phyloP scores from a whole-genome alignment of 2,329 filamentous ascomycete species.

The Neonectria hederae region DNA sequence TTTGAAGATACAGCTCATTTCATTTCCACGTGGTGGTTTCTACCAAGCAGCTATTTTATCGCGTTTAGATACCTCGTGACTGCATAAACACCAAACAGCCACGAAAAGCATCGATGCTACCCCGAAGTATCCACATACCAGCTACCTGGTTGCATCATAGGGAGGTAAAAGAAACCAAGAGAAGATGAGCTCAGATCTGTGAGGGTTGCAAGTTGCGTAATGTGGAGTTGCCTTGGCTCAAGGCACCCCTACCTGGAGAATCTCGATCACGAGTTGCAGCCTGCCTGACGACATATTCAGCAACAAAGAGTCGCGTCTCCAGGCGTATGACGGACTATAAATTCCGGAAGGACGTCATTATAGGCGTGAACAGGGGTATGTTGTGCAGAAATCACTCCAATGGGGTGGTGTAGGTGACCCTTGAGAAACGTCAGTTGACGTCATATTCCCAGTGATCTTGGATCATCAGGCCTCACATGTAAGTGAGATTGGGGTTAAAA shows the following conservation, averaged over 20 bases:
- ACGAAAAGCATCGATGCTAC: slow-evolving; percentile 18
- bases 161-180: neutral
- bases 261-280: slow-evolving; percentile 3
- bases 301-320: neutral
- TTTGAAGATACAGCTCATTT: neutral
- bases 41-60: neutral
- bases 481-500: slow-evolving; percentile 14
- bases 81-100: neutral
- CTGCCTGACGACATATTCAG: slow-evolving; percentile 15
- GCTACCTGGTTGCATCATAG: slow-evolving; percentile 9
- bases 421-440: slow-evolving; percentile 30
- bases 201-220: slow-evolving; percentile 15
- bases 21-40: neutral
- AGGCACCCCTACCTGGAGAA: slow-evolving; percentile 24
- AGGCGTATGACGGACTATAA: slow-evolving; percentile 33
- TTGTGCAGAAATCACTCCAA: slow-evolving; percentile 24
- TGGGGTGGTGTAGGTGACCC: slow-evolving; percentile 23
- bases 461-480: neutral
- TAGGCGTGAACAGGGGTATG: slow-evolving; percentile 26
- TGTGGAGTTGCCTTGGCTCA: slow-evolving; percentile 13
- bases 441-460: slow-evolving; percentile 32
- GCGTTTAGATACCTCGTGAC: neutral
- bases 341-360: slow-evolving; percentile 38
- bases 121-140: neutral
- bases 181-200: neutral